Percentiles rank a stretch among this genome's conserved stretches.
These are phyloP conservation scores for Tephrocybe sp. DNA, from an alignment of 768 basidiomycete genomes.

Conservation along the genomic window DNA sequence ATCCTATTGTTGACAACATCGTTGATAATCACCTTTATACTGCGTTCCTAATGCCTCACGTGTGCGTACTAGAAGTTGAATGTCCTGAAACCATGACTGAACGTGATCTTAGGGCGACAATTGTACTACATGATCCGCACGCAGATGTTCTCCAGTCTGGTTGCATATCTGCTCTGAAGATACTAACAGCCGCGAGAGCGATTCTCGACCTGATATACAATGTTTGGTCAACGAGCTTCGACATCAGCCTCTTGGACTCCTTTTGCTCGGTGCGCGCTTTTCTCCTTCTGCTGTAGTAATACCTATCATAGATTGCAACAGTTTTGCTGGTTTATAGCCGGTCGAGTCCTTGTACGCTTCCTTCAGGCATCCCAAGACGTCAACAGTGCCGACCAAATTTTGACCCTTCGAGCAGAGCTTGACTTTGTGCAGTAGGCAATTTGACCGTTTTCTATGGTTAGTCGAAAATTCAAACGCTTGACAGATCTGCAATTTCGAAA, in stretches of 20 bases:
- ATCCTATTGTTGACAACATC: constrained; percentile 52
- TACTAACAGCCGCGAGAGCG: constrained; percentile 62
- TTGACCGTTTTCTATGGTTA: not conserved
- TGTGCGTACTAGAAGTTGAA: constrained; percentile 25
- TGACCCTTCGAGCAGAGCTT: constrained; percentile 58
- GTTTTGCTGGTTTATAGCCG: constrained; percentile 71
- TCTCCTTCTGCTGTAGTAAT: not conserved
- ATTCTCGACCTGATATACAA: constrained; percentile 66
- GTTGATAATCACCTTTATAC: constrained; percentile 60
- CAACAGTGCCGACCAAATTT: constrained; percentile 53
- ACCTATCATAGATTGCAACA: constrained; percentile 18
- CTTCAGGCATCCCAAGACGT: constrained; percentile 60
- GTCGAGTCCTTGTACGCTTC: constrained; percentile 65
- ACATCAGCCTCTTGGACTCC: constrained; percentile 66
- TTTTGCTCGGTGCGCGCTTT: constrained; percentile 54
- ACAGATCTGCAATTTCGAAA: constrained; percentile 54
- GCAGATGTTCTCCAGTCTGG: constrained; percentile 54
- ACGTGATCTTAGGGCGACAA: constrained; percentile 46
- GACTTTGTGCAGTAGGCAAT: constrained; percentile 61
- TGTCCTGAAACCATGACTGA: constrained; percentile 2
- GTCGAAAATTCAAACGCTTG: not conserved
- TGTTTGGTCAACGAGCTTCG: constrained; percentile 68
- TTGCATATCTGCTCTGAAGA: constrained; percentile 68
- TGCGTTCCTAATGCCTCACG: constrained; percentile 40
- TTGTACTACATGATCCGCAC: constrained; percentile 76